Percentiles rank a stretch among this genome's conserved stretches.
Evolutionary conservation across 2,329 filamentous ascomycete genomes (phyloP).

Genomic region (Alternaria conjuncta): DNA sequence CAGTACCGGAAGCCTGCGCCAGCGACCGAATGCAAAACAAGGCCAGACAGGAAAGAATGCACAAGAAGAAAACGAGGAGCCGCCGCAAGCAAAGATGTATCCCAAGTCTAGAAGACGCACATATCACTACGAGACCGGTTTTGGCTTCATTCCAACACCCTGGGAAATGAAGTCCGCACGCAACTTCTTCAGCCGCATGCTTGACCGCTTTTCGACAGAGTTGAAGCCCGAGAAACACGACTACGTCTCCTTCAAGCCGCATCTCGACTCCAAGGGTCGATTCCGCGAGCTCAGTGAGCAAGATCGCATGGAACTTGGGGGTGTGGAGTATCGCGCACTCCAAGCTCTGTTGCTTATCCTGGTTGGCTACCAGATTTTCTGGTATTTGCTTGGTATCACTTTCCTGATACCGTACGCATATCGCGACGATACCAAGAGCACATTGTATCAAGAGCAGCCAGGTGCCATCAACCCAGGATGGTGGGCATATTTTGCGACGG

Average conservation of each 20-base stretch:
- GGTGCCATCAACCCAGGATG: conserved; percentile 39
- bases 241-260: conserved; percentile 43
- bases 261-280: conserved; percentile 37
- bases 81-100: conserved; percentile 10
- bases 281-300: conserved; percentile 49
- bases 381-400: conserved; percentile 53
- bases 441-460: conserved; percentile 48
- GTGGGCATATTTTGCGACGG: conserved; percentile 51
- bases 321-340: conserved; percentile 60
- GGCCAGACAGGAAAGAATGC: neutral
- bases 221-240: conserved; percentile 31
- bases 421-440: conserved; percentile 48
- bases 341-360: conserved; percentile 56
- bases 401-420: conserved; percentile 57
- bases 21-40: neutral
- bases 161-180: conserved; percentile 37
- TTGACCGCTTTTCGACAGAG: conserved; percentile 26
- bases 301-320: conserved; percentile 56
- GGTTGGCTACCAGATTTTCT: conserved; percentile 49
- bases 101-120: conserved; percentile 24
- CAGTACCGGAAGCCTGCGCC: conserved; percentile 13
- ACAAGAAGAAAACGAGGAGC: neutral
- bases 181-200: conserved; percentile 27
- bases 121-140: conserved; percentile 35
- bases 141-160: conserved; percentile 38